Base-by-base conservation (phyloP, 495 filamentous ascomycete species). In the Talaromyces liani region DNA sequence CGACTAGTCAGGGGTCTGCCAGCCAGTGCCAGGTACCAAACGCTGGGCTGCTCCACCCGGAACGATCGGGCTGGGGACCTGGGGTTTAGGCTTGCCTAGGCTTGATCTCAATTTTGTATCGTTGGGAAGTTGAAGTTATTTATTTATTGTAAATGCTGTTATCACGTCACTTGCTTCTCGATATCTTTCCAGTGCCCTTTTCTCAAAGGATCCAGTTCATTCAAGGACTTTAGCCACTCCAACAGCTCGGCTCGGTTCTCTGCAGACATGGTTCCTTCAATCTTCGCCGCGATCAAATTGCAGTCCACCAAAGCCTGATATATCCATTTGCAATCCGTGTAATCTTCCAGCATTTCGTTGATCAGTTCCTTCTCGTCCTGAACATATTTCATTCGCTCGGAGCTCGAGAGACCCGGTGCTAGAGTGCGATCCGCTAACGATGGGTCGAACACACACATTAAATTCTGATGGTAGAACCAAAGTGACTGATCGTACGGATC, bases 401-500 rank as follows among this genome's bases (percentile, higher is more conserved):
- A 73, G 20, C 76, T 64, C 54, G 82, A 81, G 47, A 93, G 74
- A 64, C 86, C 77, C 2, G 88, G 83, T 20, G 82, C 79, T 71
- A 93, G 87, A 20, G 83, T 84, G n/a, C 71, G 71, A n/a, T 66
- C 51, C 62, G 76, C 68, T 61, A 75, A 64, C 72, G 77, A 60
- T 73, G 78, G 76, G 77, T 88, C 71, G 77, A 87, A 80, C 4
- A 74, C 83, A 65, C 75, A 83, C 75, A 97, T 87, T 63, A 97
- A 72, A 69, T 85, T 93, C 63, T 90, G 87, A 69, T 98, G 91
- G 72, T 98, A 99, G 73, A 92, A 96, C 95, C 95, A 99, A 14
- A 97, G 77, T 9, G 91, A 93, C 68, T 97, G 93, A 71, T 97
- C 92, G 64, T 92, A 88, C 6, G 92, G 90, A 66, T 95, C 93